Evolutionary conservation across 768 basidiomycete species (phyloP).

Genomic region (Neoboletus brunneissimus): DNA sequence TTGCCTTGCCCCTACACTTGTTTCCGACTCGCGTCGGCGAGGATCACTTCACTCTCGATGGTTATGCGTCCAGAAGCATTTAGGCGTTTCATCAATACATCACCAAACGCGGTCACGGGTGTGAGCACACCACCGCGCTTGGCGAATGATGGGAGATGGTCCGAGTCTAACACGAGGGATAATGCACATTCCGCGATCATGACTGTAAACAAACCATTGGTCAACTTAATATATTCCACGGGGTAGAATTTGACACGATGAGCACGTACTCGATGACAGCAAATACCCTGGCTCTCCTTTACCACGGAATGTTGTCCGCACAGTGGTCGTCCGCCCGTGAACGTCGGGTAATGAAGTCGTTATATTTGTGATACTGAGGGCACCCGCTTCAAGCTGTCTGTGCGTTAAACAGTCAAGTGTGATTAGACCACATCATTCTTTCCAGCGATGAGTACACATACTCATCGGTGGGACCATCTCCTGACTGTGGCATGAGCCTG

Average conservation of each 20-base stretch:
- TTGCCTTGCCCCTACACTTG: slow-evolving; percentile 3
- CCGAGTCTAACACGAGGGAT: slow-evolving; percentile 54
- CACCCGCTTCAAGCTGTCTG: slow-evolving; percentile 61
- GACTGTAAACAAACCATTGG: slow-evolving; percentile 38
- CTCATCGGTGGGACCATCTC: slow-evolving; percentile 64
- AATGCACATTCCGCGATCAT: slow-evolving; percentile 82
- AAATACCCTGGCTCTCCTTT: slow-evolving; percentile 77
- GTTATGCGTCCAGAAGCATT: slow-evolving; percentile 53
- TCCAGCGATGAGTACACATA: slow-evolving; percentile 28
- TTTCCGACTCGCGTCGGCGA: slow-evolving; percentile 8
- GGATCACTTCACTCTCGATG: slow-evolving; percentile 50
- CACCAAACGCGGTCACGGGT: slow-evolving; percentile 78
- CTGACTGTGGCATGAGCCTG: slow-evolving; percentile 48
- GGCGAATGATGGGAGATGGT: slow-evolving; percentile 55
- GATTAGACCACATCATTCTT: slow-evolving; percentile 2
- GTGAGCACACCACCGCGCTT: slow-evolving; percentile 78
- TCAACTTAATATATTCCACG: background rate
- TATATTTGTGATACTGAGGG: slow-evolving; percentile 62
- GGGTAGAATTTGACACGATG: background rate
- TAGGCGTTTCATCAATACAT: slow-evolving; percentile 67
- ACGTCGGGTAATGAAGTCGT: slow-evolving; percentile 55
- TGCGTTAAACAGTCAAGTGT: background rate
- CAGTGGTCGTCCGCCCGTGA: slow-evolving; percentile 38
- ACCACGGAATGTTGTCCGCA: slow-evolving; percentile 60
- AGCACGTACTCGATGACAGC: slow-evolving; percentile 8